Base-by-base conservation (phyloP, 163 green algal species). In the Scenedesmus sp. region DNA sequence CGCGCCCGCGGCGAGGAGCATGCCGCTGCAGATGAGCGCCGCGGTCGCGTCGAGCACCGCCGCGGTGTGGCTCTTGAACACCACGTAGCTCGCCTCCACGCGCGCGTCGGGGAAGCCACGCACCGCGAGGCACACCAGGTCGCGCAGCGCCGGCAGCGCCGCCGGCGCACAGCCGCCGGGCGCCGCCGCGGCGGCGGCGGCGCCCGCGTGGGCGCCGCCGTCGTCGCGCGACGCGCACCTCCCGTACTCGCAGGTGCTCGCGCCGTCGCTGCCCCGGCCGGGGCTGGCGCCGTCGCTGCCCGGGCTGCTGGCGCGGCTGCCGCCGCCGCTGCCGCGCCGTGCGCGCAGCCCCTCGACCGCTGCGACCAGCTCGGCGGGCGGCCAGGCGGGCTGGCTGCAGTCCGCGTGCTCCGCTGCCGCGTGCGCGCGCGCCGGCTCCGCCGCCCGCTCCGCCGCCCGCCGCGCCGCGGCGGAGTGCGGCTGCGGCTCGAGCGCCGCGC, bases 1-100 rank as follows among this genome's bases (percentile, higher is more conserved):
- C 10, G 29, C 10, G 0, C 36, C 28, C 6, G 50, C 5, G 11
- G 63, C 50, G 11, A 70, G 22, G n/a, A 73, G 51, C 62, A 74
- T 81, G 36, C 36, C 36, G 1, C 22, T 26, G 45, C 63, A 69
- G 11, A 75, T 50, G 18, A 75, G 20, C 18, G 51, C 28, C n/a
- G 74, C 63, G n/a, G 63, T 81, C 2, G 31, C 47, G 28, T 81
- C 74, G 17, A 81, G 18, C 24, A 70, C 6, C 1, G 17, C 22
- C 20, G 31, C 54, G 10, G 36, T 54, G 51, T 81, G 74, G 74
- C 51, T 75, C 47, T 67, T 81, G 63, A 75, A 81, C 4, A 75
- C 65, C 18, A 66, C 6, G 39, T 81, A 81, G 18, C 50, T 48
- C n/a, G 53, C 1, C 62, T 81, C 74, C 34, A 65, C 2, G 28